Evolutionary conservation across 345 rosid species (phyloP), one percentile per base, ranked within the genome.

Genomic region (Boechera divaricarpa): DNA sequence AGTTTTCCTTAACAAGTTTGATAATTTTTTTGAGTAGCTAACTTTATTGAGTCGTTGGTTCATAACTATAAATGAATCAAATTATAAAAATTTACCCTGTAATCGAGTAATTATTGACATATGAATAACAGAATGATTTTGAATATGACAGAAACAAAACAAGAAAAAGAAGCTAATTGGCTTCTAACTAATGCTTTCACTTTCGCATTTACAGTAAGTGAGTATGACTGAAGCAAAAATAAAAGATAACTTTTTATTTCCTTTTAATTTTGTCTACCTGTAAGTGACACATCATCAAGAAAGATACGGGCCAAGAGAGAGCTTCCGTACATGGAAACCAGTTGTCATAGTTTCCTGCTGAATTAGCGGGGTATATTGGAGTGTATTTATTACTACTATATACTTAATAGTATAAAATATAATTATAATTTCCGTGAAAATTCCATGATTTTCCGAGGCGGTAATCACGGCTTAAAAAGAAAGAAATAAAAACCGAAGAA

Each of bases 391-490:
- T 31, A 31, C 6, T 7, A 36, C 10, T 28, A 59, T 18, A 36
- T 47, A 62, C 18, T 41, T 21, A 18, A 32, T 21, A 26, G n/a
- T 29, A 61, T 26, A 47, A 51, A 7, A 0, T 44, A 15, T 41
- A 53, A 62, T 24, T 13, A 7, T 1, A 10, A 67, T 31, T 60
- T 73, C 62, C 16, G 48, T 41, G 56, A 73, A 74, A 63, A 66
- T 18, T 67, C 61, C 36, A 45, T 45, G 61, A 74, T 55, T 69
- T 75, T 59, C 8, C 47, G 59, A 62, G 31, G 92, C 92, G 89
- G 75, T 85, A 90, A 86, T 90, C 92, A 84, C 95, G 92, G 88
- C 75, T 76, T 56, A 36, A 0, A 36, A 18, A 70, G 55, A 1
- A 76, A 47, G 5, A 52, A 67, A 24, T 4, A 39, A 48, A 29